Conservation (phyloP, 495 filamentous ascomycete species). For the Echria macrotheca region DNA sequence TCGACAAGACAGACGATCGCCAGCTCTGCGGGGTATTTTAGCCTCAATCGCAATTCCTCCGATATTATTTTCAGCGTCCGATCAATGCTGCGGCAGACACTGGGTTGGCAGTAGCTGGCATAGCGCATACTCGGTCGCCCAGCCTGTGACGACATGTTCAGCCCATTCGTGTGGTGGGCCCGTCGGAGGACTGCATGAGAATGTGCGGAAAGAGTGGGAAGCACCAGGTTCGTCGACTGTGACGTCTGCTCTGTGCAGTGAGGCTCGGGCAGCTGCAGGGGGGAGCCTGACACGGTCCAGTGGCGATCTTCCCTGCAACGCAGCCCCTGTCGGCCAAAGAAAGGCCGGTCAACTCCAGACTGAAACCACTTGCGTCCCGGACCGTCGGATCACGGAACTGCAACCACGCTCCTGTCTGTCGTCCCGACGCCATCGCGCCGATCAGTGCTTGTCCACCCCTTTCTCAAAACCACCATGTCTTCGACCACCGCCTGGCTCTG, state of each 20-base stretch:
- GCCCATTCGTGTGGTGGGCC: not conserved
- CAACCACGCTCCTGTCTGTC: not conserved
- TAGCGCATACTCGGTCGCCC: no score
- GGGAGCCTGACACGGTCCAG: not conserved
- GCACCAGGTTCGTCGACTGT: not conserved
- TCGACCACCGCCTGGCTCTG: not conserved
- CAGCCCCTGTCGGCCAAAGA: constrained; percentile 1
- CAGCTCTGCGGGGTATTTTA: not conserved
- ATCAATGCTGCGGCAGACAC: no score
- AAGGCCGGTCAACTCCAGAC: no score
- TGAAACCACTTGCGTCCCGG: constrained; percentile 10
- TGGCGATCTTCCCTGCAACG: constrained; percentile 6
- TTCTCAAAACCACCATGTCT: not conserved
- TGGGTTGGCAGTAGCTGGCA: no score
- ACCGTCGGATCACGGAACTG: constrained; percentile 6
- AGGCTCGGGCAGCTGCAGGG: not conserved
- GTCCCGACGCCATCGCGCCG: not conserved
- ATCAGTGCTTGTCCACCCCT: not conserved
- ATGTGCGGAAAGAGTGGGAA: not conserved
- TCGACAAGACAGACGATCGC: not conserved
- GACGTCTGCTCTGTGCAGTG: not conserved
- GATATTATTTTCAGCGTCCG: not conserved
- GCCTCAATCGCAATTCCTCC: not conserved
- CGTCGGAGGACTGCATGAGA: not conserved
- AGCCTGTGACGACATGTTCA: no score